Percentiles rank a stretch among this genome's conserved stretches.
Evolutionary conservation across 306 rosid genomes (phyloP).

Genomic region (Leucaena leucocephala): DNA sequence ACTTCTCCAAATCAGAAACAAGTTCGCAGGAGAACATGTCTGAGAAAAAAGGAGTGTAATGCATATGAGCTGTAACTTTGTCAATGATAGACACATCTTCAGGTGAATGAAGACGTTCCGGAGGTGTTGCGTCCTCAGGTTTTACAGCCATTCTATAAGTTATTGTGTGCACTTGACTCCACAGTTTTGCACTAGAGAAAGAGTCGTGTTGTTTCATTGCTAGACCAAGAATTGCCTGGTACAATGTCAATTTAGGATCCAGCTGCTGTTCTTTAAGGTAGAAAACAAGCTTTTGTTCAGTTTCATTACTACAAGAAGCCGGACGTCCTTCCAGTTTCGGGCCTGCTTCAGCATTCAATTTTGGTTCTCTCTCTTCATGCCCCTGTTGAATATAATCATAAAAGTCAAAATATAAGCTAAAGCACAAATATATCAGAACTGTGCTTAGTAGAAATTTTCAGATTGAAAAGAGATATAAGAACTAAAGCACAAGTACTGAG

Average conservation of each 20-base stretch:
- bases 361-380: constrained; percentile 48
- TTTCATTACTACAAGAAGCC: constrained; percentile 52
- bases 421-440: constrained; percentile 5
- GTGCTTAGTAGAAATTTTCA: constrained; percentile 9
- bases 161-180: constrained; percentile 76
- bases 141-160: constrained; percentile 62
- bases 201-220: constrained; percentile 66
- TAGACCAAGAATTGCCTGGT: constrained; percentile 82
- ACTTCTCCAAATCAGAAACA: constrained; percentile 75
- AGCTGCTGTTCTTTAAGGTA: constrained; percentile 73
- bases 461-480: not conserved
- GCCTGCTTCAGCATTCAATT: constrained; percentile 49
- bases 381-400: constrained; percentile 48
- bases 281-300: constrained; percentile 64
- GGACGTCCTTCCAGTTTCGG: constrained; percentile 44
- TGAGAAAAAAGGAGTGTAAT: constrained; percentile 64
- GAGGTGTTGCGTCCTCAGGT: constrained; percentile 38
- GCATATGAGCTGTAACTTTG: constrained; percentile 47
- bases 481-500: constrained; percentile 13
- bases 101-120: constrained; percentile 42
- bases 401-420: constrained; percentile 11
- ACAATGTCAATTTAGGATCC: constrained; percentile 62
- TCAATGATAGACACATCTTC: constrained; percentile 42
- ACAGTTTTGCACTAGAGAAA: constrained; percentile 54
- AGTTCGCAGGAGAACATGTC: constrained; percentile 66